Evolutionary conservation across 2,329 filamentous ascomycete species (phyloP).

Genomic region (Trichophyton benhamiae): DNA sequence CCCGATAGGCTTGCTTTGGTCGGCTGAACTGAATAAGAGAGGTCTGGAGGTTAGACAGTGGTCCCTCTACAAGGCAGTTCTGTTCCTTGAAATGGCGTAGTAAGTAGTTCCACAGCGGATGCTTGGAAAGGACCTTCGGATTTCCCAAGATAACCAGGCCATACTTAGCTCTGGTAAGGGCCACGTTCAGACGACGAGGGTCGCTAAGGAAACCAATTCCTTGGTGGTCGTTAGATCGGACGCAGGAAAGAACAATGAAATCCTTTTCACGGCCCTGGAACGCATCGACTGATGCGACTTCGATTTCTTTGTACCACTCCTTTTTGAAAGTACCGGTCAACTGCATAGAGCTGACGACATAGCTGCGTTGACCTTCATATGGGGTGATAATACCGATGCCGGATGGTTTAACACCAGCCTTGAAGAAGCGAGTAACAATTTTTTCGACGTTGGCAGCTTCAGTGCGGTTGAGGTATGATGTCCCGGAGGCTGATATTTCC

Average conservation of each 20-base stretch:
- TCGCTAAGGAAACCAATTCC: constrained; percentile 98
- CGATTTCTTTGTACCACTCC: constrained; percentile 95
- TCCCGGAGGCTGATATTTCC: constrained; percentile 94
- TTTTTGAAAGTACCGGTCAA: constrained; percentile 95
- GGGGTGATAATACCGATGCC: constrained; percentile 98
- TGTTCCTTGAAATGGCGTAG: constrained; percentile 93
- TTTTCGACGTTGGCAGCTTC: constrained; percentile 97
- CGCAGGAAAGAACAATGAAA: constrained; percentile 94
- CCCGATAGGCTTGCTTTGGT: constrained; percentile 82
- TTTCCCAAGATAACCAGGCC: constrained; percentile 94
- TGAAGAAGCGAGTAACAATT: constrained; percentile 96
- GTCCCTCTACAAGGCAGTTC: constrained; percentile 90
- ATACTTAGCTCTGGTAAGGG: constrained; percentile 91
- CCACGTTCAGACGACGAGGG: constrained; percentile 91
- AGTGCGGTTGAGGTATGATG: constrained; percentile 93
- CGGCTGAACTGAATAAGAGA: constrained; percentile 90
- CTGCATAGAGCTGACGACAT: constrained; percentile 99
- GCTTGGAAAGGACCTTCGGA: constrained; percentile 92
- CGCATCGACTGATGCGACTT: constrained; percentile 94
- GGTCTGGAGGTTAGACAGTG: constrained; percentile 87
- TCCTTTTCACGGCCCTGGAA: constrained; percentile 99
- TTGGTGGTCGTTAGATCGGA: constrained; percentile 96
- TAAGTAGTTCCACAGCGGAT: constrained; percentile 93
- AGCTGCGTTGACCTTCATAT: constrained; percentile 95
- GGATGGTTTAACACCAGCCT: constrained; percentile 84